Conservation (phyloP, 768 basidiomycete species). For the Lactarius indigo region DNA sequence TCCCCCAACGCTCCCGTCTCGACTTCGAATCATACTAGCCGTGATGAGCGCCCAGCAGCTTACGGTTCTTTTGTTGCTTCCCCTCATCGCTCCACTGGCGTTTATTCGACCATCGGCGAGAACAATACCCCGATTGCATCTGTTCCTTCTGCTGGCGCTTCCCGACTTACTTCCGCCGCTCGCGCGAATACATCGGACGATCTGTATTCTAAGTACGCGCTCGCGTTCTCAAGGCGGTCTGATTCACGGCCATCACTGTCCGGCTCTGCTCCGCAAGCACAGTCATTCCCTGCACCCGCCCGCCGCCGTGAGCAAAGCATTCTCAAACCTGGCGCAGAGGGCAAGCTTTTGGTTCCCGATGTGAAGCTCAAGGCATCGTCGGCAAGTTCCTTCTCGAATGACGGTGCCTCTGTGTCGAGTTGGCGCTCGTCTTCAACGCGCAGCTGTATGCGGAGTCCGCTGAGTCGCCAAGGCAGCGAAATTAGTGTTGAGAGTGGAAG, state of each 20-base stretch:
- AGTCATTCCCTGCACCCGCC: slow-evolving; percentile 32
- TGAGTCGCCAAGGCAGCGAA: slow-evolving; percentile 41
- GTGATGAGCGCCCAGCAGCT: slow-evolving; percentile 34
- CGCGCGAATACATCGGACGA: slow-evolving; percentile 37
- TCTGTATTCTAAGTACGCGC: slow-evolving; percentile 52
- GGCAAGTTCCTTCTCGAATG: slow-evolving; percentile 28
- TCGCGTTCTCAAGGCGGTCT: slow-evolving; percentile 52
- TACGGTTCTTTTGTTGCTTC: slow-evolving; percentile 49
- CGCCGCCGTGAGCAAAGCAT: slow-evolving; percentile 51
- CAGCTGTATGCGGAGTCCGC: slow-evolving; percentile 36
- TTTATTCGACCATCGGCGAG: slow-evolving; percentile 46
- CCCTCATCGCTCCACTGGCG: slow-evolving; percentile 46
- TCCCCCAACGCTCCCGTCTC: slow-evolving; percentile 35
- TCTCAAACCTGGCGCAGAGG: slow-evolving; percentile 57
- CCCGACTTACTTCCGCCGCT: slow-evolving; percentile 30
- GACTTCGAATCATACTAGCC: slow-evolving; percentile 30
- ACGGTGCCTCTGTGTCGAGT: slow-evolving; percentile 27
- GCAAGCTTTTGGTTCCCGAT: slow-evolving; percentile 56
- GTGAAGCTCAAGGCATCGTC: slow-evolving; percentile 40
- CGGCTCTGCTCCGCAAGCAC: slow-evolving; percentile 33
- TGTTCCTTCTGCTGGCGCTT: slow-evolving; percentile 19
- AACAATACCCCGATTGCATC: slow-evolving; percentile 24
- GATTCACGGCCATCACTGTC: slow-evolving; percentile 46
- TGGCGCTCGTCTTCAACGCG: slow-evolving; percentile 25
- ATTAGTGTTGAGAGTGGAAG: slow-evolving; percentile 36